phyloP scores from a whole-genome alignment of 257 asterid genomes.

The Rehmannia glutinosa region DNA sequence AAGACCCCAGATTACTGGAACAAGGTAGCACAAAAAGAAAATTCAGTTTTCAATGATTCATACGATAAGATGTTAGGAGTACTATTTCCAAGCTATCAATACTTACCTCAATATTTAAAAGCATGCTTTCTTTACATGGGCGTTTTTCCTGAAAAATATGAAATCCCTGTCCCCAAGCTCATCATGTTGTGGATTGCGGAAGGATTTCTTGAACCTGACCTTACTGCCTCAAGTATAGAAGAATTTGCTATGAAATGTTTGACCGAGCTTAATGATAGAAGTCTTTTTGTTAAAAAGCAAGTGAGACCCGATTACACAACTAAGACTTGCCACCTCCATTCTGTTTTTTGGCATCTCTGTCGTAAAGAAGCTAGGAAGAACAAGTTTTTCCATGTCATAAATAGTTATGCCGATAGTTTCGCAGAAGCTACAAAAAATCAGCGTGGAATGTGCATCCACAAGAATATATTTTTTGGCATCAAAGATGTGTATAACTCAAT shows the following conservation, averaged over 20 bases:
- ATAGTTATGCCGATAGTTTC: neutral
- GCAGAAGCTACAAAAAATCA: neutral
- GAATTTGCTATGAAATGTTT: neutral
- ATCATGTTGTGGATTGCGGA: slow-evolving; percentile 12
- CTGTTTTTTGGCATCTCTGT: neutral
- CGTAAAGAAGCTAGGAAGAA: neutral
- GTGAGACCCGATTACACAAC: neutral
- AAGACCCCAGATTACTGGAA: neutral
- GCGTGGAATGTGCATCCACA: slow-evolving; percentile 4
- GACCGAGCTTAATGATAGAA: neutral
- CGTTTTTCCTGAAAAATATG: slow-evolving; percentile 4
- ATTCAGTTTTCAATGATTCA: neutral
- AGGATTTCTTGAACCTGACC: slow-evolving; percentile 12
- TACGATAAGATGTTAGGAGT: neutral
- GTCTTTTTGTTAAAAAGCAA: neutral
- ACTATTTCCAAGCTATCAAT: slow-evolving; percentile 17
- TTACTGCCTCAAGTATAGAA: neutral
- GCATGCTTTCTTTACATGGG: slow-evolving; percentile 24
- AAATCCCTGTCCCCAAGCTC: slow-evolving; percentile 4
- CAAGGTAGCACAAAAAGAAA: neutral
- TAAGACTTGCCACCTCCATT: slow-evolving; percentile 15
- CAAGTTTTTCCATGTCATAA: slow-evolving; percentile 4
- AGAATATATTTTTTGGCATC: neutral
- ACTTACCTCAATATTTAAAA: slow-evolving; percentile 17
- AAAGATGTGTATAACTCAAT: neutral